Evolutionary conservation across 2,329 filamentous ascomycete species (phyloP).

Genomic region (Volutella citrinella): DNA sequence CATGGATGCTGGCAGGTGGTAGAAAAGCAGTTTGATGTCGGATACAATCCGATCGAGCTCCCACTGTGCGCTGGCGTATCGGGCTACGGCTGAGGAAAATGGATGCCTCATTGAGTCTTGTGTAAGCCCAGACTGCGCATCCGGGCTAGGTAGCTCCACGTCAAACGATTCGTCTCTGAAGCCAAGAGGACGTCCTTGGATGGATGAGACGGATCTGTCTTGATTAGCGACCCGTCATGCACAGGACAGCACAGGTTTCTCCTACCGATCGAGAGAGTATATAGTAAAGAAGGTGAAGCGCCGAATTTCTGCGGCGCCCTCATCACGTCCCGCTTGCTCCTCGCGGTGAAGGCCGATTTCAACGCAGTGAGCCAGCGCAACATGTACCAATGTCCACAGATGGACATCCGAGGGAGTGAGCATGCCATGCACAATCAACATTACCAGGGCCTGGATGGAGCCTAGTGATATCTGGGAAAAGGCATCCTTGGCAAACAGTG

Average conservation of each 20-base stretch:
- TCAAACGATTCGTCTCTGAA: slow-evolving; percentile 37
- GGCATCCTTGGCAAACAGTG: slow-evolving; percentile 27
- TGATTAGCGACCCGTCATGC: not conserved
- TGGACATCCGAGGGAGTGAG: slow-evolving; percentile 32
- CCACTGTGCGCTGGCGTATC: slow-evolving; percentile 26
- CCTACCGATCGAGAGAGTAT: slow-evolving; percentile 33
- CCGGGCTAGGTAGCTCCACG: slow-evolving; percentile 17
- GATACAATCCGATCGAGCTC: slow-evolving; percentile 21
- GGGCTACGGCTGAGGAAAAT: slow-evolving; percentile 8
- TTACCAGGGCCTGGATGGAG: slow-evolving; percentile 29
- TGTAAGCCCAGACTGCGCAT: not conserved
- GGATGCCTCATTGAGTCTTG: not conserved
- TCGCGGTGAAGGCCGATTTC: slow-evolving; percentile 37
- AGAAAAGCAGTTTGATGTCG: slow-evolving; percentile 21
- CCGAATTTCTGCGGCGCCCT: slow-evolving; percentile 12
- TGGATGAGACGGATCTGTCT: slow-evolving; percentile 32
- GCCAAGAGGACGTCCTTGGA: slow-evolving; percentile 36
- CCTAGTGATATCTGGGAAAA: slow-evolving; percentile 32
- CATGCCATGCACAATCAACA: slow-evolving; percentile 30
- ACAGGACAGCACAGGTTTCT: not conserved
- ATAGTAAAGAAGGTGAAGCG: slow-evolving; percentile 33
- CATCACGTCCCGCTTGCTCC: slow-evolving; percentile 9
- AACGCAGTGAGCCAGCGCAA: slow-evolving; percentile 35
- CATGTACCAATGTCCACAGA: slow-evolving; percentile 34
- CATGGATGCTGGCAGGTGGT: slow-evolving; percentile 18